phyloP scores from a whole-genome alignment of 1,284 basidiomycete genomes.

The Apiotrichum akiyoshidainum region DNA sequence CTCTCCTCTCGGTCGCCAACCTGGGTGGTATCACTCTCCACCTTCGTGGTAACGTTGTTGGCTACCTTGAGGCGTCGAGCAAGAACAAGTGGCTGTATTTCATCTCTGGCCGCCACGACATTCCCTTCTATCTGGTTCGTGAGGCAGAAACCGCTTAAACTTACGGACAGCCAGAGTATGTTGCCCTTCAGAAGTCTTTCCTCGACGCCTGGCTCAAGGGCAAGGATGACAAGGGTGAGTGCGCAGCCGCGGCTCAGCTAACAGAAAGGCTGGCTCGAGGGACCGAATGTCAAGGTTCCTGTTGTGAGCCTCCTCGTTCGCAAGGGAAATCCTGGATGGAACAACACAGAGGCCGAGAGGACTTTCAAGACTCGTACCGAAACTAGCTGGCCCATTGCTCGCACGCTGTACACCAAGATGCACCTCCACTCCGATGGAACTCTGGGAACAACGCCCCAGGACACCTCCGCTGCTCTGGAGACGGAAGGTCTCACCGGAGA shows the following conservation, averaged over 20 bases:
- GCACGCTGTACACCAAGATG: too few species aligned
- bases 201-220: constrained; percentile 39
- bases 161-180: too few species aligned
- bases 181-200: constrained; percentile 25
- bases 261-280: constrained; percentile 40
- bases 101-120: constrained; percentile 43
- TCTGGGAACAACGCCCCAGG: too few species aligned
- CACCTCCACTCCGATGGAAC: too few species aligned
- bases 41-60: constrained; percentile 43
- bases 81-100: constrained; percentile 46
- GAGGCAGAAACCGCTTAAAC: constrained; percentile 35
- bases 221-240: constrained; percentile 24
- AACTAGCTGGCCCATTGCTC: too few species aligned
- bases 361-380: too few species aligned
- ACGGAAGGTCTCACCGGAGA: too few species aligned
- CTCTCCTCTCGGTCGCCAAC: constrained; percentile 43
- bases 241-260: too few species aligned
- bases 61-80: constrained; percentile 38
- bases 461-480: too few species aligned
- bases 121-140: constrained; percentile 44
- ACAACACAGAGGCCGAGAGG: constrained; percentile 40
- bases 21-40: constrained; percentile 43
- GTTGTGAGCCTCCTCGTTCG: constrained; percentile 39
- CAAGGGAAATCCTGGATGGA: constrained; percentile 43
- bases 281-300: constrained; percentile 36